Evolutionary conservation across 1,284 basidiomycete species (phyloP), one percentile per base, ranked within the genome.

Genomic region (Coniferiporia sulphurascens): DNA sequence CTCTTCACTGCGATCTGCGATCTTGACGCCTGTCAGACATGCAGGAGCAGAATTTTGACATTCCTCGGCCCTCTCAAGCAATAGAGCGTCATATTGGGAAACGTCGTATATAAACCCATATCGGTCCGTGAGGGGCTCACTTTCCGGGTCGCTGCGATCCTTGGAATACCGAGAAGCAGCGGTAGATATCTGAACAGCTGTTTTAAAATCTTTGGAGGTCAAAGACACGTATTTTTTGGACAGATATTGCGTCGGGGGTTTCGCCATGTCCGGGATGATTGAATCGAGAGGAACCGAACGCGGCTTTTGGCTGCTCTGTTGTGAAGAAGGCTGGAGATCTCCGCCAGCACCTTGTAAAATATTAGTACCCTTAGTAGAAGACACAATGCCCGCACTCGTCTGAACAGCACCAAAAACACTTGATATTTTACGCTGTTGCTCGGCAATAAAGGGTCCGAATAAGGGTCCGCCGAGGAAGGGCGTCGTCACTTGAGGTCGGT

Each of bases 101-200:
- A 93, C 82, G 66, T 93, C 91, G 65, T 95, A 97, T 68, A 97
- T 89, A 75, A 98, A 98, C 0, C 96, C 96, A 69, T 93, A 98
- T 8, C 93, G 85, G 68, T 98, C 96, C 4, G 95, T 94, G 64
- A 97, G 76, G 1, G 86, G 84, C 49, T 86, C 80, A 45, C 84
- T 82, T 48, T 74, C 78, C 58, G 78, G 75, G 12, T 84, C 80
- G 48, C 83, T 81, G 41, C 70, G 74, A 58, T 82, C 77, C 38
- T 80, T 73, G 21, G 76, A 78, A 64, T 86, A 79, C 45, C 82
- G 73, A 17, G 85, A 79, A 3, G 79, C 78, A 55, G 84, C 72
- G 58, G 81, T 75, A 0, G 86, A 79, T 7, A 84, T 72, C 38
- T 84, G 81, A 55, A 87, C 82, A 4, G 81, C 78, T 63, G 89